Base-by-base conservation (phyloP, 768 basidiomycete species). In the Lentinula sp. region DNA sequence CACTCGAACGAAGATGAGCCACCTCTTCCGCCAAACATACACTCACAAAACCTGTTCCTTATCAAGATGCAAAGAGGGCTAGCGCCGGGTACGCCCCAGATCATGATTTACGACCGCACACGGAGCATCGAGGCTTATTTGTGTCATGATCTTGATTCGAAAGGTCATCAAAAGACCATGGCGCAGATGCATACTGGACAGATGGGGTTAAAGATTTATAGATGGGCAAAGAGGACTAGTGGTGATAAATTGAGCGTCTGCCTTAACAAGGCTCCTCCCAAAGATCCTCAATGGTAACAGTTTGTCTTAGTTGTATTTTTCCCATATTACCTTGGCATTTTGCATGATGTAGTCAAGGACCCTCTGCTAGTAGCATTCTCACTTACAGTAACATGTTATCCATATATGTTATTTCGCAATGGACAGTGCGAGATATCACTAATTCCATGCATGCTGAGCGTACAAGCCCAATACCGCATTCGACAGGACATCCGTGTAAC, bases 381-480 rank as follows among this genome's bases (percentile, higher is more conserved):
- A 28, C 28, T 28, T 0, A 28, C 28, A 28, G 28, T 0, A 28
- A 28, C 23, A 23, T 28, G 28, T 28, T 3, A 28, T 28, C 3
- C 28, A 28, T 3, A 28, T 28, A 28, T 0, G 3, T 28, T 3
- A 28, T 28, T 28, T 48, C 46, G 16, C 46, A 15, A 21, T 53
- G 18, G 8, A 21, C 53, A 21, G 21, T 1, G 21, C 21, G 21
- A 21, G 21, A 21, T 21, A 6, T 13, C 40, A 31, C 39, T 64
- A 80, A 63, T 79, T 80, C 81, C 80, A 81, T 32, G 63, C 70
- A 11, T 64, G 60, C 68, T 82, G 73, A 4, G 87, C 88, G 68
- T 80, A 89, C 28, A 82, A 62, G 3, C 84, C 87, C 52, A 88
- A 72, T 18, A 80, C 78, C 61, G 77, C 74, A 62, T 80, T 82